Conservation (phyloP, 108 stramenopile species). For the Cyclostephanos invisitatus region DNA sequence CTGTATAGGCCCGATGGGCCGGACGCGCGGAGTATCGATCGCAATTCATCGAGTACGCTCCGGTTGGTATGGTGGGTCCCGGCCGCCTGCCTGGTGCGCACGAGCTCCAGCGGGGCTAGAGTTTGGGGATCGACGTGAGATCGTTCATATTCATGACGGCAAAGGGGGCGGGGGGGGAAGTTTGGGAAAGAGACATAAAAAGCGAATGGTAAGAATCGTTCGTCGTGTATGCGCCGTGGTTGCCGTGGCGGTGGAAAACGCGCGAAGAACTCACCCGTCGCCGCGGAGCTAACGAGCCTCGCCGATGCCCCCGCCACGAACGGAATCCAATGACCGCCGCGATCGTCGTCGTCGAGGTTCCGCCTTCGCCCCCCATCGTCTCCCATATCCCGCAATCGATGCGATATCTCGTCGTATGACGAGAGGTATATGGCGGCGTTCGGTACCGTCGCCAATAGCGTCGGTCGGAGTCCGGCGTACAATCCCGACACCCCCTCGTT, state of each 20-base stretch:
- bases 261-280: constrained; percentile 34
- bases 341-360: neutral
- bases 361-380: no score
- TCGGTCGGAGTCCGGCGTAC: constrained; percentile 79
- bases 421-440: constrained; percentile 91
- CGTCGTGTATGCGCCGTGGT: no score
- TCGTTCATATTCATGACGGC: no score
- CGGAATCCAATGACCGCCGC: constrained; percentile 41
- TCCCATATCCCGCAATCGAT: constrained; percentile 14
- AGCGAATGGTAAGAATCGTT: no score
- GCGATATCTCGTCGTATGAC: constrained; percentile 84
- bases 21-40: constrained; percentile 50
- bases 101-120: constrained; percentile 90
- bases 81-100: constrained; percentile 71
- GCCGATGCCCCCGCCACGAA: constrained; percentile 77
- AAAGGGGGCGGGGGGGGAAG: neutral
- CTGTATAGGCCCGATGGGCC: constrained; percentile 71
- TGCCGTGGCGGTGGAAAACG: no score
- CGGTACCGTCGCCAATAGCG: constrained; percentile 77
- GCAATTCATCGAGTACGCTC: constrained; percentile 58
- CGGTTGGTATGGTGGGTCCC: neutral
- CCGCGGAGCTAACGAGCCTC: constrained; percentile 71
- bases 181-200: no score
- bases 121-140: no score
- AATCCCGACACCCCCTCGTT: constrained; percentile 76